Evolutionary conservation across 179 eudicot species (phyloP), one percentile per base, ranked within the genome.

Genomic region (Actinidia arguta): DNA sequence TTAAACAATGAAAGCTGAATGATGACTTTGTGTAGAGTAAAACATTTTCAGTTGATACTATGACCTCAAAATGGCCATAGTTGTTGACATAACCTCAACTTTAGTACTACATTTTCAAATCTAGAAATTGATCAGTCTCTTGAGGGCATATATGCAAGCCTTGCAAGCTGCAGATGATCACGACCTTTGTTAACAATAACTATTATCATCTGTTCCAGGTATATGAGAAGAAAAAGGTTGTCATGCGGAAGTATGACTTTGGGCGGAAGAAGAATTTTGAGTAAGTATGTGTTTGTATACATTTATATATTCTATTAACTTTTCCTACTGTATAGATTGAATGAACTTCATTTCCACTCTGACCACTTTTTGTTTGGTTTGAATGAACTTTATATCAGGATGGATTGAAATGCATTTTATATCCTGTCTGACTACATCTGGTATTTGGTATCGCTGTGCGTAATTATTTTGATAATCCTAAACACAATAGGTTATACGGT

Each of bases 191-290:
- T 78, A 61, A 62, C 13, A 11, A 31, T 42, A 42, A 55, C 63
- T 85, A 31, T 46, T 51, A 81, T 70, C 62, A 42, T 82, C 4
- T 86, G 58, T 82, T 86, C 46, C 92, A 94, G 99, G 96, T 94
- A 66, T 86, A 94, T 87, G 98, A 93, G 88, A 96, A 95, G 91
- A 94, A 86, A 85, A 89, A 86, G 70, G 82, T 82, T 68, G 87
- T 82, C 74, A 78, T 84, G 74, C 94, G 99, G 99, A 96, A 93
- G 89, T 96, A 96, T 55, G 98, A 94, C 91, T 80, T 96, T 82
- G 98, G 98, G 55, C 77, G 94, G 89, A 90, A 79, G 85, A 86
- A 81, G 78, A 96, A 94, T 75, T 88, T 94, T 75, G 93, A 94
- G 85, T 96, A 96, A 97, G 99, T 96, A 44, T 54, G 42, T 66